Conservation (phyloP, 1,284 basidiomycete genomes). For the Entoloma clypeatum region DNA sequence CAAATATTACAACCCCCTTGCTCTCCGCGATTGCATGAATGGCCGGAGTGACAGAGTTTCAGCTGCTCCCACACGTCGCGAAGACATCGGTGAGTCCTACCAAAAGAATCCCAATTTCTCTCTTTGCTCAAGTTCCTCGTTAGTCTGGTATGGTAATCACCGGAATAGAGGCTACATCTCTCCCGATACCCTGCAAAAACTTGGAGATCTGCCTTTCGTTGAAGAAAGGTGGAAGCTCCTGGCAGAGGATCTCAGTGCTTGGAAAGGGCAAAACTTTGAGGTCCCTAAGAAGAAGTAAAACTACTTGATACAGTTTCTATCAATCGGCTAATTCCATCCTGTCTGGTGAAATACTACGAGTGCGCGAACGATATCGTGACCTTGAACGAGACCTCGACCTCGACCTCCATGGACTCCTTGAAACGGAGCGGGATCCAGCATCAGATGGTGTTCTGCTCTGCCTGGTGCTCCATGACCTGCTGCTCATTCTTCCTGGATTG, state of each 20-base stretch:
- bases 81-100: constrained; percentile 70
- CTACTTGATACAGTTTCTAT: too few species aligned
- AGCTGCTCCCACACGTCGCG: constrained; percentile 79
- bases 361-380: constrained; percentile 48
- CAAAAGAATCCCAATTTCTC: neutral
- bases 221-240: constrained; percentile 66
- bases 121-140: constrained; percentile 4
- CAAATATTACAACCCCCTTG: constrained; percentile 88
- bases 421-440: constrained; percentile 44
- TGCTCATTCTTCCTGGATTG: constrained; percentile 23
- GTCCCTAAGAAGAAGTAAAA: constrained; percentile 37
- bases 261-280: constrained; percentile 56
- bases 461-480: constrained; percentile 27
- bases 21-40: constrained; percentile 78
- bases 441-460: constrained; percentile 38
- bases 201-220: constrained; percentile 56
- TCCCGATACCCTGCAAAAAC: constrained; percentile 42
- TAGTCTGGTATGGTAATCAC: constrained; percentile 77
- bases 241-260: constrained; percentile 55
- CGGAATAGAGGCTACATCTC: constrained; percentile 73
- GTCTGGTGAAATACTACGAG: constrained; percentile 59
- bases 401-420: constrained; percentile 33
- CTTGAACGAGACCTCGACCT: constrained; percentile 42
- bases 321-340: constrained; percentile 44
- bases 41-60: constrained; percentile 63